Evolutionary conservation across 192 early-diverging fungal genomes (phyloP).

Genomic region (Fimicolochytrium jonesii): DNA sequence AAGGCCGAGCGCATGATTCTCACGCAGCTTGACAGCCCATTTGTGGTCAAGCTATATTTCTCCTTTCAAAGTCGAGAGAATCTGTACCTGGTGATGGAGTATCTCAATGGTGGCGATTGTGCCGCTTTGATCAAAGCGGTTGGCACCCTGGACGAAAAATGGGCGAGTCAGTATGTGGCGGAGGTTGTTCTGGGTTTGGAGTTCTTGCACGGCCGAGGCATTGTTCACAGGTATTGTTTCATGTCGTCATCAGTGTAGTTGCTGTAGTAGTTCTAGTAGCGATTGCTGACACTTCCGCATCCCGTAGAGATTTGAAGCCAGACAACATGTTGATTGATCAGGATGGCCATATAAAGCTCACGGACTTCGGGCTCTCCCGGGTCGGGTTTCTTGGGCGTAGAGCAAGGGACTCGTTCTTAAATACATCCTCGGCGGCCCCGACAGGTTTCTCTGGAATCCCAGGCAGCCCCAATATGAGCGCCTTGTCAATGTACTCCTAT

Average conservation of each 20-base stretch:
- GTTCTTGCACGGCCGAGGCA: slow-evolving; percentile 71
- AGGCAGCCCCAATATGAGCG: not conserved
- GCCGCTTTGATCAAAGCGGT: slow-evolving; percentile 76
- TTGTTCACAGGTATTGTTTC: slow-evolving; percentile 86
- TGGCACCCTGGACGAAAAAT: slow-evolving; percentile 69
- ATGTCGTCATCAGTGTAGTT: no score
- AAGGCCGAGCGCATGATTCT: slow-evolving; percentile 86
- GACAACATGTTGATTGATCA: slow-evolving; percentile 84
- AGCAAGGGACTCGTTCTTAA: slow-evolving; percentile 40
- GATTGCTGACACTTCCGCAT: no score
- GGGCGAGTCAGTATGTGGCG: slow-evolving; percentile 80
- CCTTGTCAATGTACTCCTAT: not conserved
- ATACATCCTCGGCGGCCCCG: not conserved
- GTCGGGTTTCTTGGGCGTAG: slow-evolving; percentile 80
- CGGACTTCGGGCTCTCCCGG: slow-evolving; percentile 82
- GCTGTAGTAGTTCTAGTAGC: no score
- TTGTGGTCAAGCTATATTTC: slow-evolving; percentile 79
- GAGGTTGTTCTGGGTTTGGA: slow-evolving; percentile 79
- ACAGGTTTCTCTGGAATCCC: not conserved
- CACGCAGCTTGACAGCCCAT: slow-evolving; percentile 80
- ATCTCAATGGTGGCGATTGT: slow-evolving; percentile 85
- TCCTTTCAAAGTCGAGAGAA: slow-evolving; percentile 82
- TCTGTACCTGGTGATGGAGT: slow-evolving; percentile 84
- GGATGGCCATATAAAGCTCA: slow-evolving; percentile 80
- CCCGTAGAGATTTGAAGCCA: slow-evolving; percentile 80